Conservation (phyloP, 345 rosid species). For the Pugionium cornutum region DNA sequence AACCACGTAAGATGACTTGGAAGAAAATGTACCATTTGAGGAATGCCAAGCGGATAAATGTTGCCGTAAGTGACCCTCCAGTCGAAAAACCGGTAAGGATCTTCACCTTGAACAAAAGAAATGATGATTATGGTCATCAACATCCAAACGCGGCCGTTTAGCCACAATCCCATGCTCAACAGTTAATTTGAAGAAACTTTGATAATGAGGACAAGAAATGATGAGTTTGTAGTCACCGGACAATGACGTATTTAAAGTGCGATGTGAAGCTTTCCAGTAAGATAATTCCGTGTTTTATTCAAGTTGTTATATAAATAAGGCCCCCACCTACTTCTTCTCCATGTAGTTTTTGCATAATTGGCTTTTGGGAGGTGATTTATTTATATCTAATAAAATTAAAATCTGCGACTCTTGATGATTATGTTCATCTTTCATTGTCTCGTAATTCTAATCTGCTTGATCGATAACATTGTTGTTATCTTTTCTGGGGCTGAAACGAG, state of each 20-base stretch:
- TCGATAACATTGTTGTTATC: background rate
- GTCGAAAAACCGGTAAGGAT: slow-evolving; percentile 62
- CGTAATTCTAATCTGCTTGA: background rate
- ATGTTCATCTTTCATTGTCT: background rate
- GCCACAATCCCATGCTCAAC: slow-evolving; percentile 22
- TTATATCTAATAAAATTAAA: background rate
- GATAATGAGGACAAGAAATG: too few relatives aligned
- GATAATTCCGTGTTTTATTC: slow-evolving; percentile 37
- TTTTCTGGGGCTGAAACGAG: background rate
- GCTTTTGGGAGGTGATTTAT: slow-evolving; percentile 18
- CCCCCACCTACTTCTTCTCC: slow-evolving; percentile 22
- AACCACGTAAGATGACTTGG: background rate
- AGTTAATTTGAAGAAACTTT: background rate
- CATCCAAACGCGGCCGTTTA: slow-evolving; percentile 14
- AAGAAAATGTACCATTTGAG: slow-evolving; percentile 45
- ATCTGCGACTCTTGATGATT: background rate
- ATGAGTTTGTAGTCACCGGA: slow-evolving; percentile 1
- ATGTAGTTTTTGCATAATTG: background rate
- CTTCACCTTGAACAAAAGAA: slow-evolving; percentile 49
- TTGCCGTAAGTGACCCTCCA: slow-evolving; percentile 80
- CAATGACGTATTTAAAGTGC: slow-evolving; percentile 36
- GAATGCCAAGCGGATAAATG: slow-evolving; percentile 62
- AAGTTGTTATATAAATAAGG: slow-evolving; percentile 10
- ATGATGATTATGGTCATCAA: slow-evolving; percentile 14
- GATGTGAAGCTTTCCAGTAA: slow-evolving; percentile 24